phyloP scores from a whole-genome alignment of 1,284 basidiomycete genomes.

The Melampsora abietis-canadensis region DNA sequence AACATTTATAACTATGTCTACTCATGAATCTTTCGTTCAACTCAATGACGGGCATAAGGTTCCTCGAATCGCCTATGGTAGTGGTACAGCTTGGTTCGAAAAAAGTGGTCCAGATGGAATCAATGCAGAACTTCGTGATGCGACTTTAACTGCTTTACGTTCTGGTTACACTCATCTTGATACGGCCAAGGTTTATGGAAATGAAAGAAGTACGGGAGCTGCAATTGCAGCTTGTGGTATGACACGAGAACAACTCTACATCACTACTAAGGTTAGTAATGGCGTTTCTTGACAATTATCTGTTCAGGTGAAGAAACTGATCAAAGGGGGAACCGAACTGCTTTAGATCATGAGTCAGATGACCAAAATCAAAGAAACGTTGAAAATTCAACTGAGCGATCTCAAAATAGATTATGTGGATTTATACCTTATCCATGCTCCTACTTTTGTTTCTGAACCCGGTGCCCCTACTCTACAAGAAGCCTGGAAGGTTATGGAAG shows the following conservation, averaged over 20 bases:
- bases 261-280: slow-evolving; percentile 15
- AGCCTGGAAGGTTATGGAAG: slow-evolving; percentile 33
- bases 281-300: background rate
- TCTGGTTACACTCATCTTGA: slow-evolving; percentile 26
- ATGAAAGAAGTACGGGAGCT: slow-evolving; percentile 20
- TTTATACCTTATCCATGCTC: slow-evolving; percentile 28
- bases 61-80: slow-evolving; percentile 17
- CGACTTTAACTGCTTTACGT: slow-evolving; percentile 16
- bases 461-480: slow-evolving; percentile 21
- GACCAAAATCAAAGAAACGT: slow-evolving; percentile 12
- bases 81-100: slow-evolving; percentile 28
- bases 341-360: slow-evolving; percentile 13
- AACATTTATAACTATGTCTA: too few species aligned
- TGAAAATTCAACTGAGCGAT: slow-evolving; percentile 26
- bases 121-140: background rate
- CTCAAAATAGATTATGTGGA: slow-evolving; percentile 36
- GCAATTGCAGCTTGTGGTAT: slow-evolving; percentile 19
- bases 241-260: slow-evolving; percentile 12
- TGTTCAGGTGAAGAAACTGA: background rate
- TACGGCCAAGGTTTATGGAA: slow-evolving; percentile 19
- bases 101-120: slow-evolving; percentile 8
- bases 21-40: background rate
- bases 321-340: background rate
- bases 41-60: slow-evolving; percentile 15
- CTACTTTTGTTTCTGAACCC: slow-evolving; percentile 6